Percentiles rank a stretch among this genome's conserved stretches.
These are phyloP conservation scores for Fusarium chaquense DNA, from an alignment of 2,329 filamentous ascomycete genomes.

Conservation along the genomic window DNA sequence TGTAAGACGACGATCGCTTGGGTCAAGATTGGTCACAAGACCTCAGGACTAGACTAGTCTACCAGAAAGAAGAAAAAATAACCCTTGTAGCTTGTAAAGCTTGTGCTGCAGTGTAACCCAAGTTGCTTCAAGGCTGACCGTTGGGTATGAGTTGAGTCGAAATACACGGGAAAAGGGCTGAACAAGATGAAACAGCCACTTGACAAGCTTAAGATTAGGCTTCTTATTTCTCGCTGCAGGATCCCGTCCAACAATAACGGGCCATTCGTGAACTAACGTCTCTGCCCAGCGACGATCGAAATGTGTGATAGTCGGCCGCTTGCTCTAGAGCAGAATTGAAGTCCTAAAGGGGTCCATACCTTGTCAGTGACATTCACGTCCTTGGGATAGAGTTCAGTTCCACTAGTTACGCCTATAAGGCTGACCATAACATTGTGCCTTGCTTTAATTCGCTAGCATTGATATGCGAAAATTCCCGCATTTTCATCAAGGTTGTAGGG, in stretches of 20 bases:
- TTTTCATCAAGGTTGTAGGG: not conserved
- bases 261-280: slow-evolving; percentile 14
- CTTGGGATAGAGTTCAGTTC: not conserved
- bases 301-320: slow-evolving; percentile 9
- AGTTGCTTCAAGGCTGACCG: slow-evolving; percentile 19
- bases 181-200: slow-evolving; percentile 35
- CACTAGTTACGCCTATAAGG: slow-evolving; percentile 15
- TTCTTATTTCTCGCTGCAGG: slow-evolving; percentile 34
- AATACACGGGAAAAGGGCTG: slow-evolving; percentile 22
- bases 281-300: slow-evolving; percentile 21
- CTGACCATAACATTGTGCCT: slow-evolving; percentile 3
- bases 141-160: not conserved
- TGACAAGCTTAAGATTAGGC: slow-evolving; percentile 43
- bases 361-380: slow-evolving; percentile 16
- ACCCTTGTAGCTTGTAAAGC: slow-evolving; percentile 4
- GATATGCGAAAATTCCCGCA: slow-evolving; percentile 28
- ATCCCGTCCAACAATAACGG: slow-evolving; percentile 25
- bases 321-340: not conserved
- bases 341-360: not conserved
- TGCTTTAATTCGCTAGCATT: not conserved
- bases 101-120: slow-evolving; percentile 13
- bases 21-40: slow-evolving; percentile 30
- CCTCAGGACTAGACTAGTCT: not conserved
- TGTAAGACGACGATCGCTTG: slow-evolving; percentile 37
- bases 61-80: not conserved